Evolutionary conservation across 2,329 filamentous ascomycete species (phyloP).

Genomic region (Cryphonectria nitschkei): DNA sequence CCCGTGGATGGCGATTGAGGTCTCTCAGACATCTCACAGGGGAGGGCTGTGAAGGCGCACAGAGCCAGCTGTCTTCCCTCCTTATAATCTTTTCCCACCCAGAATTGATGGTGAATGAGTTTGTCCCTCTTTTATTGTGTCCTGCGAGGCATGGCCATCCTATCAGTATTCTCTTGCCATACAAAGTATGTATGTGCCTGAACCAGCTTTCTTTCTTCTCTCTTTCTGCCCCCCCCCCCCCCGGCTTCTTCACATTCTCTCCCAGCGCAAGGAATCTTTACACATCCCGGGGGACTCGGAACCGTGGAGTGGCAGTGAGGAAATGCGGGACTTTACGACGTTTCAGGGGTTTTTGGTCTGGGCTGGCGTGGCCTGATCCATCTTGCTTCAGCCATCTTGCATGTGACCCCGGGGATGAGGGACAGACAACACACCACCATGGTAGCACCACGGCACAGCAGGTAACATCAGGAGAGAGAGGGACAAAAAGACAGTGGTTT

Average conservation of each 20-base stretch:
- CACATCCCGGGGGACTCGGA: not conserved
- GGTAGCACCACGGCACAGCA: not conserved
- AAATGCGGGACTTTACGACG: not conserved
- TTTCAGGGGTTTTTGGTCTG: no score
- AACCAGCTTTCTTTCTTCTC: not conserved
- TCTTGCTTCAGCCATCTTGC: not conserved
- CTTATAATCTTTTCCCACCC: not conserved
- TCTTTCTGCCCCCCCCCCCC: not conserved
- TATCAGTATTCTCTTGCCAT: not conserved
- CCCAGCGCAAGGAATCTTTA: not conserved
- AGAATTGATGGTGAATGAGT: not conserved
- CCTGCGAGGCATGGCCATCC: not conserved
- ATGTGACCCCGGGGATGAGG: not conserved
- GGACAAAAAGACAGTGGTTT: no score
- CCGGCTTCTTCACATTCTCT: not conserved
- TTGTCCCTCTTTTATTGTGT: not conserved
- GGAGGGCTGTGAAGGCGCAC: not conserved
- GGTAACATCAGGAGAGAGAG: not conserved
- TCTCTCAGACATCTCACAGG: not conserved
- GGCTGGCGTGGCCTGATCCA: not conserved
- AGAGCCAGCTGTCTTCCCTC: not conserved
- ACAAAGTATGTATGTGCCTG: no score
- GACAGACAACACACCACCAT: not conserved
- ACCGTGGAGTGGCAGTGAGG: not conserved
- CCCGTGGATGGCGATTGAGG: no score